Conservation (phyloP, 2,329 filamentous ascomycete species). For the Ceratocystis lukuohia region DNA sequence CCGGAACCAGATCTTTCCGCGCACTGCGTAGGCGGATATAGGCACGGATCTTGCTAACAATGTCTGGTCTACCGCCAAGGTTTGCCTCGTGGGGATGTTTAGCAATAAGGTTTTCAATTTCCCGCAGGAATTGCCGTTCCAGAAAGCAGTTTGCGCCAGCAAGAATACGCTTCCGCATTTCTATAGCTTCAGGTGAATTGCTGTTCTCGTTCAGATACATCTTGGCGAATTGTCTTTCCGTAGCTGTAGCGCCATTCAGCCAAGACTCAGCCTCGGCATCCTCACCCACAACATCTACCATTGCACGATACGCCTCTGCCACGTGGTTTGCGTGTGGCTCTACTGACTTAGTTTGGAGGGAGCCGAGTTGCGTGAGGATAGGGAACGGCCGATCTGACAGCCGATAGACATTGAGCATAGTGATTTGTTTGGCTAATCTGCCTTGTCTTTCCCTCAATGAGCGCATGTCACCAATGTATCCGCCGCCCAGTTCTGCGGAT, state of each 20-base stretch:
- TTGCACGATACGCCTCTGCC: conserved; percentile 67
- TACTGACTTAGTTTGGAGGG: conserved; percentile 56
- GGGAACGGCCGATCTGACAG: conserved; percentile 54
- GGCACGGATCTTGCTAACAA: conserved; percentile 80
- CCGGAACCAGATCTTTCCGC: conserved; percentile 71
- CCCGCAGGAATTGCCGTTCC: conserved; percentile 65
- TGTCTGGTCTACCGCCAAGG: conserved; percentile 75
- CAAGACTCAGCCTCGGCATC: conserved; percentile 44
- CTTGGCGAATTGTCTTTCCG: conserved; percentile 60
- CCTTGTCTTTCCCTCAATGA: conserved; percentile 73
- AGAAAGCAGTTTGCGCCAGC: conserved; percentile 66
- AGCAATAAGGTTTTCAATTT: conserved; percentile 62
- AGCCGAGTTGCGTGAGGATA: conserved; percentile 60
- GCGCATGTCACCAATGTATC: conserved; percentile 53
- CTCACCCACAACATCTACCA: conserved; percentile 68
- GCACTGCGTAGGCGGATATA: conserved; percentile 72
- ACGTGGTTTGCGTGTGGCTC: conserved; percentile 63
- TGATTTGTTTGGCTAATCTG: conserved; percentile 66
- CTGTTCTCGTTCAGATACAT: conserved; percentile 65
- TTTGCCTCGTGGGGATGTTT: conserved; percentile 82
- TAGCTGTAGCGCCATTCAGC: conserved; percentile 50
- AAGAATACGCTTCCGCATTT: conserved; percentile 66
- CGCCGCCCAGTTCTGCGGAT: conserved; percentile 29
- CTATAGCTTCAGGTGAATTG: conserved; percentile 48
- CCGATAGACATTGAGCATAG: conserved; percentile 61